A percentile compares a stretch with the other conserved stretches of the same genome.
Evolutionary conservation across 768 basidiomycete species (phyloP).

Genomic region (Mycena vitilis): DNA sequence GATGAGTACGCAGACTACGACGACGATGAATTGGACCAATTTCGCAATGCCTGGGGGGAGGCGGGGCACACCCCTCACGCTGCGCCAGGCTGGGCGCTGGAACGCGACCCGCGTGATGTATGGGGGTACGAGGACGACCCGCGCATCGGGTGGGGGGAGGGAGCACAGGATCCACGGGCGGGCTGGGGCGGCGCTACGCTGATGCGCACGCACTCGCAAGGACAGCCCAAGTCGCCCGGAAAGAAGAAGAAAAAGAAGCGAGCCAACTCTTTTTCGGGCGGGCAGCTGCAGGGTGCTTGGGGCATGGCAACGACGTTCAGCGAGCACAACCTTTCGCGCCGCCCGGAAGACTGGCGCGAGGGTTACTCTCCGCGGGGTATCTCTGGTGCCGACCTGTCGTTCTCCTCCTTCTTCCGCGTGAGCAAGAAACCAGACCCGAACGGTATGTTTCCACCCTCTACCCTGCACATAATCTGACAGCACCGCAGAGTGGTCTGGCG

Average conservation of each 20-base stretch:
- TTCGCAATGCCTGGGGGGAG: conserved; percentile 2
- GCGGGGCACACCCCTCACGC: no score
- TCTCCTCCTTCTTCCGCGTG: conserved; percentile 30
- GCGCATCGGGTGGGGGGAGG: no score
- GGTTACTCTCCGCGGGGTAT: conserved; percentile 35
- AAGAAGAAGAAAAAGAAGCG: conserved; percentile 20
- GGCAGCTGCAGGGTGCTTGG: conserved; percentile 15
- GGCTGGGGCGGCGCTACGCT: background rate
- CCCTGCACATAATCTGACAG: background rate
- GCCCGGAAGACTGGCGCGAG: conserved; percentile 37
- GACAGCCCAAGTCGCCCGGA: conserved; percentile 4
- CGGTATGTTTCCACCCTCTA: conserved; percentile 6
- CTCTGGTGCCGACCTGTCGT: conserved; percentile 18
- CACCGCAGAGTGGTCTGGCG: conserved; percentile 10
- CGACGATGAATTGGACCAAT: background rate
- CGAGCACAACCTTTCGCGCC: conserved; percentile 30
- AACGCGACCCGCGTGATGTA: background rate
- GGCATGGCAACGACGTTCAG: conserved; percentile 15
- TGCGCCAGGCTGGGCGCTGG: no score
- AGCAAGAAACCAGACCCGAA: conserved; percentile 20
- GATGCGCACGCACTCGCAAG: conserved; percentile 12
- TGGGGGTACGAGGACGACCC: background rate
- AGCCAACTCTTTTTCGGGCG: conserved; percentile 12
- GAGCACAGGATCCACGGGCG: conserved; percentile 1
- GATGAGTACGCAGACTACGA: background rate